Conservation (phyloP, 805 yeast species). For the Teunomyces atbi region DNA sequence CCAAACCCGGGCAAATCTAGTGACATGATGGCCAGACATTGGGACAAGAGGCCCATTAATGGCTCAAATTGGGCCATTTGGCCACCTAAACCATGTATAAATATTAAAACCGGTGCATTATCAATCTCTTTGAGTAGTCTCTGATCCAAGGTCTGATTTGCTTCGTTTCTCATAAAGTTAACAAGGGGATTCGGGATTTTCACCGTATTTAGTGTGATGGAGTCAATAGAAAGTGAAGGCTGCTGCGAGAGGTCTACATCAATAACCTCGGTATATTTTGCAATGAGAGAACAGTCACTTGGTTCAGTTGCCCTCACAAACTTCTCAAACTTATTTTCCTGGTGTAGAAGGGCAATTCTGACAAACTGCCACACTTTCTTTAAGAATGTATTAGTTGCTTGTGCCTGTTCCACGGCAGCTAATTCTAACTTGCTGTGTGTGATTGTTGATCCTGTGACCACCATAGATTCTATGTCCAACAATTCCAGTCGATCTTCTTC, state of each 20-base stretch:
- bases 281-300: constrained; percentile 53
- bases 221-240: constrained; percentile 19
- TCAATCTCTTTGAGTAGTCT: constrained; percentile 36
- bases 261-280: constrained; percentile 45
- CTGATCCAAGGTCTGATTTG: constrained; percentile 15
- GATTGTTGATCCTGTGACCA: neutral
- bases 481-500: neutral
- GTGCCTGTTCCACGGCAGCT: constrained; percentile 9
- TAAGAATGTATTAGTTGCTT: constrained; percentile 17
- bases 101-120: constrained; percentile 57
- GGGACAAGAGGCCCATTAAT: constrained; percentile 59
- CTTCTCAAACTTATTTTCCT: constrained; percentile 40
- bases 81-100: constrained; percentile 91
- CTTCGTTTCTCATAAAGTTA: constrained; percentile 20
- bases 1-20: constrained; percentile 93
- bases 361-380: constrained; percentile 27
- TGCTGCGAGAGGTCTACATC: constrained; percentile 32
- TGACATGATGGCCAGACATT: constrained; percentile 61
- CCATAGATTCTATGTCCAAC: neutral
- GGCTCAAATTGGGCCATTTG: constrained; percentile 83
- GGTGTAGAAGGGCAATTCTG: constrained; percentile 20
- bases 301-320: constrained; percentile 44
- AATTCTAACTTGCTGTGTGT: neutral
- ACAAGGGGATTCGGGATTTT: constrained; percentile 52
- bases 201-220: constrained; percentile 39